A percentile compares a stretch with the other conserved stretches of the same genome.
Conservation (phyloP, 805 yeast genomes). For the Kodamaea lidongshanica region DNA sequence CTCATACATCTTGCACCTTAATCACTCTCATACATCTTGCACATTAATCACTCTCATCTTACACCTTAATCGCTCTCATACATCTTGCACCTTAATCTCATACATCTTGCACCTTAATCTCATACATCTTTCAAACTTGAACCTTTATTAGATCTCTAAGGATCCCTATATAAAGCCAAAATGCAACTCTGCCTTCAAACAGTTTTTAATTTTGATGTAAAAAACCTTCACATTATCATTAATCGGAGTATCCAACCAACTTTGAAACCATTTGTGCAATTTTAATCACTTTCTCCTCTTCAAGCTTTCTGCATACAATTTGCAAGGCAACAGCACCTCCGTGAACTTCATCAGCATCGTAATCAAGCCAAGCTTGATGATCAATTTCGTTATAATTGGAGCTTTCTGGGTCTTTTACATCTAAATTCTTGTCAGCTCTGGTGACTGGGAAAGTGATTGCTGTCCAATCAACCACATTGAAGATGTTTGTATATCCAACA, state of each 20-base stretch:
- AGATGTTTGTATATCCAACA: constrained; percentile 46
- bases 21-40: too few species aligned
- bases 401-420: constrained; percentile 22
- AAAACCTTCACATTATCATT: neutral
- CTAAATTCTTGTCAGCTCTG: constrained; percentile 42
- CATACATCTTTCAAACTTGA: too few species aligned
- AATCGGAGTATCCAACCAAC: constrained; percentile 1
- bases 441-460: constrained; percentile 49
- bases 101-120: too few species aligned
- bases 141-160: too few species aligned
- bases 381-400: constrained; percentile 38
- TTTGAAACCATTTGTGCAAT: constrained; percentile 33
- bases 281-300: constrained; percentile 56
- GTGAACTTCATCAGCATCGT: constrained; percentile 45
- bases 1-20: too few species aligned
- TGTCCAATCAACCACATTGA: constrained; percentile 21
- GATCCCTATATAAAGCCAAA: too few species aligned
- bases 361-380: constrained; percentile 31
- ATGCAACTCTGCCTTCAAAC: too few species aligned
- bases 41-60: too few species aligned
- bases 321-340: constrained; percentile 65
- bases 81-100: too few species aligned
- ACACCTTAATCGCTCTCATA: too few species aligned
- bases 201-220: neutral
- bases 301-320: constrained; percentile 50